phyloP scores from a whole-genome alignment of 805 yeast genomes.

The Saccharomyces kudriavzevii region DNA sequence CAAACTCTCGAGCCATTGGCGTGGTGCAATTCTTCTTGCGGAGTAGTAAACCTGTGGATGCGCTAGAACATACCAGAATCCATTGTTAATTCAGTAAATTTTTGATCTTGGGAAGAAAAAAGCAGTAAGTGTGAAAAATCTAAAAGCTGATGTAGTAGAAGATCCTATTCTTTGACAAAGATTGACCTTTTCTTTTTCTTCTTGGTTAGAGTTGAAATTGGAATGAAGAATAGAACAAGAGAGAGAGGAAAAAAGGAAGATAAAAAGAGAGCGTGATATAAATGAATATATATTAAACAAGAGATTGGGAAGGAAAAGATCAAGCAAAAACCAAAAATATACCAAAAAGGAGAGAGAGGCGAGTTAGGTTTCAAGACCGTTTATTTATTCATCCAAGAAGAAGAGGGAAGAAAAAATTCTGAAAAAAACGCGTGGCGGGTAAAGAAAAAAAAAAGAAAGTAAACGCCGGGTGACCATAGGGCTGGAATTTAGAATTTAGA shows the following conservation, averaged over 20 bases:
- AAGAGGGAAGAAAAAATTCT: background rate
- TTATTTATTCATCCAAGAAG: background rate
- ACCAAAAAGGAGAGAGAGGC: background rate
- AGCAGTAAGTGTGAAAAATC: background rate
- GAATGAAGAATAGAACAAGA: background rate
- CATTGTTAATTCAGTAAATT: slow-evolving; percentile 16
- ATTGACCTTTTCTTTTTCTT: background rate
- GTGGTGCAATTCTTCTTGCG: background rate
- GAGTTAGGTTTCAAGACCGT: background rate
- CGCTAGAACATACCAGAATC: slow-evolving; percentile 30
- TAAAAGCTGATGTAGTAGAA: background rate
- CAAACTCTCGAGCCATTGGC: background rate
- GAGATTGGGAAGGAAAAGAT: background rate
- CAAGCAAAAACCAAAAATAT: background rate
- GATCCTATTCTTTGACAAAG: background rate
- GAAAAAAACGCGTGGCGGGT: background rate
- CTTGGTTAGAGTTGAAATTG: background rate
- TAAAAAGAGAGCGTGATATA: background rate
- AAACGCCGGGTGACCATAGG: background rate
- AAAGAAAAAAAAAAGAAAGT: background rate
- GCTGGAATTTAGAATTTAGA: background rate
- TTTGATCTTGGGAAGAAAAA: background rate
- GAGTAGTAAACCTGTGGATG: background rate
- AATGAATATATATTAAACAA: background rate
- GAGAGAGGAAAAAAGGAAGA: background rate